These are phyloP conservation scores for Wickerhamomyces ciferrii DNA, from an alignment of 805 yeast species.

Conservation along the genomic window DNA sequence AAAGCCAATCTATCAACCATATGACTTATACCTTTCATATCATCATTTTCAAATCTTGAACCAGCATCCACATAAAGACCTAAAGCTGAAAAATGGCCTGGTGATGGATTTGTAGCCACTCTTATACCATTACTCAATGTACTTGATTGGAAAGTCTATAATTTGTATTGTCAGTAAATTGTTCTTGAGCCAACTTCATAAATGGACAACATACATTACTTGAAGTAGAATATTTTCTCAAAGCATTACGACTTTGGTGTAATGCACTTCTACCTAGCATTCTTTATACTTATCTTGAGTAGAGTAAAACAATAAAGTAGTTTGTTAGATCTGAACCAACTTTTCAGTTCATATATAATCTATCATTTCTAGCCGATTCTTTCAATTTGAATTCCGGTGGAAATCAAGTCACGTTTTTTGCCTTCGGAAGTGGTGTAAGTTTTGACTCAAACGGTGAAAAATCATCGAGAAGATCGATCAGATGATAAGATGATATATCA, in stretches of 20 bases:
- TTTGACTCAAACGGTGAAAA: background rate
- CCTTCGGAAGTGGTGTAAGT: background rate
- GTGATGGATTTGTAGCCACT: constrained; percentile 78
- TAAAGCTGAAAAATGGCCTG: constrained; percentile 87
- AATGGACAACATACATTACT: constrained; percentile 7
- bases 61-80: constrained; percentile 92
- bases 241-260: background rate
- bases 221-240: constrained; percentile 16
- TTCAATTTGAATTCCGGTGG: background rate
- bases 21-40: constrained; percentile 73
- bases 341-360: background rate
- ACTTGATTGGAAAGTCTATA: constrained; percentile 19
- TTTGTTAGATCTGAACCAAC: no score
- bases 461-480: background rate
- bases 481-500: no score
- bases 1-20: constrained; percentile 82
- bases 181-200: background rate
- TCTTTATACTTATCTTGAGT: no score
- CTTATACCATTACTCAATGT: constrained; percentile 71
- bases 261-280: background rate
- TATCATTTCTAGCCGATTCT: background rate
- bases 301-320: no score
- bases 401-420: background rate
- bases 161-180: constrained; percentile 3
- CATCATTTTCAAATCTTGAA: constrained; percentile 67